A percentile compares a stretch with the other conserved stretches of the same genome.
Conservation (phyloP, 805 yeast species). For the Ogataea angusta region DNA sequence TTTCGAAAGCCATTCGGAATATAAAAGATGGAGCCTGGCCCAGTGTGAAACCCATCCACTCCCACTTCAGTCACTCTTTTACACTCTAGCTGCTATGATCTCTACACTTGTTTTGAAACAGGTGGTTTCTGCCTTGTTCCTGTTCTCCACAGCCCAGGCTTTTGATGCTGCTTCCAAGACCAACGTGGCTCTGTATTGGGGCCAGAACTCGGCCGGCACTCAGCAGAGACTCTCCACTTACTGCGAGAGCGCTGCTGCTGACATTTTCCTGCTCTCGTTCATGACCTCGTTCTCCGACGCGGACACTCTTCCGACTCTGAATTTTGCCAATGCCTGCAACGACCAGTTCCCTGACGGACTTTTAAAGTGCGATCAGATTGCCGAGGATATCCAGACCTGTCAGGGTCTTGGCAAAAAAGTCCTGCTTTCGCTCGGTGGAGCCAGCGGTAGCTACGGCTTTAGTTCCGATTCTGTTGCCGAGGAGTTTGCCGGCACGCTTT, state of each 20-base stretch:
- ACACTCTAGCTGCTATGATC: conserved; percentile 4
- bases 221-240: conserved; percentile 49
- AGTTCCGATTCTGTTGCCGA: conserved; percentile 51
- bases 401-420: conserved; percentile 78
- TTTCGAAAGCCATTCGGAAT: conserved; percentile 3
- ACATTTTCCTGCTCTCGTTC: conserved; percentile 70
- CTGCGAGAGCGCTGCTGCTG: conserved; percentile 68
- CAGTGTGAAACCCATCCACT: not conserved
- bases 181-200: conserved; percentile 85
- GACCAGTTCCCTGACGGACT: conserved; percentile 42
- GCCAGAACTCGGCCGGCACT: conserved; percentile 72
- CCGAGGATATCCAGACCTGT: conserved; percentile 67
- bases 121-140: conserved; percentile 13
- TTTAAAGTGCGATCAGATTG: conserved; percentile 41
- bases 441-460: conserved; percentile 56
- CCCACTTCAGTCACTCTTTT: conserved; percentile 4
- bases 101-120: conserved; percentile 8
- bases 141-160: conserved; percentile 18
- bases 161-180: conserved; percentile 39
- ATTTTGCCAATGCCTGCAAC: conserved; percentile 55
- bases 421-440: conserved; percentile 76
- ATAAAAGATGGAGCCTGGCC: not conserved
- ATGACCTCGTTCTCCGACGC: conserved; percentile 54
- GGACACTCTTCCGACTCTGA: conserved; percentile 39
- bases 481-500: conserved; percentile 54